These are phyloP conservation scores for Colletotrichum orbiculare DNA, from an alignment of 2,329 filamentous ascomycete genomes.

Conservation along the genomic window DNA sequence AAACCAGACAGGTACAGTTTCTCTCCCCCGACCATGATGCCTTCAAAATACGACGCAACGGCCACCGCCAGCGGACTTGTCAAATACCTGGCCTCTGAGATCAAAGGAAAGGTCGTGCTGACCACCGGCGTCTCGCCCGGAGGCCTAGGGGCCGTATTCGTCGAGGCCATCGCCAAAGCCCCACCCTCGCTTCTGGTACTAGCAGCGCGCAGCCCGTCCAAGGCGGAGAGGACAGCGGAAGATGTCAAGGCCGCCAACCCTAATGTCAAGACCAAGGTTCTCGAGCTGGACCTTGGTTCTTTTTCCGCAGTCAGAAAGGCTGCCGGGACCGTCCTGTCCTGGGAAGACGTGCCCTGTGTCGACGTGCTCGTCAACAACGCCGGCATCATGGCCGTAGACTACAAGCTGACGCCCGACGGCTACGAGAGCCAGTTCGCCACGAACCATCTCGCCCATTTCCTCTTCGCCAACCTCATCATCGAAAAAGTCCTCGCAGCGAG, in stretches of 20 bases:
- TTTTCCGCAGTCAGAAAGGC: constrained; percentile 51
- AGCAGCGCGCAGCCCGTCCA: constrained; percentile 55
- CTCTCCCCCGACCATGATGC: constrained; percentile 2
- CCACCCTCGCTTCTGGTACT: constrained; percentile 56
- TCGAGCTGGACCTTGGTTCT: constrained; percentile 53
- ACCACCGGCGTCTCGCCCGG: constrained; percentile 54
- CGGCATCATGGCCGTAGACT: constrained; percentile 52
- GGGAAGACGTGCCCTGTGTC: constrained; percentile 46
- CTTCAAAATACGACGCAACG: constrained; percentile 11
- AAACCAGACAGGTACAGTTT: neutral
- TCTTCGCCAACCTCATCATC: constrained; percentile 58
- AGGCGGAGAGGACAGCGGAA: constrained; percentile 50
- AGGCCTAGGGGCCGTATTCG: constrained; percentile 50
- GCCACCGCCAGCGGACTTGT: constrained; percentile 42
- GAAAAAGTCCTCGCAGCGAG: constrained; percentile 51
- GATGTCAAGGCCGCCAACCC: constrained; percentile 47
- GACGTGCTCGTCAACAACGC: constrained; percentile 60
- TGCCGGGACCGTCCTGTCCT: constrained; percentile 47
- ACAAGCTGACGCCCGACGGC: constrained; percentile 51
- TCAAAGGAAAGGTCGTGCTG: constrained; percentile 52
- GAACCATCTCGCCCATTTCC: constrained; percentile 59
- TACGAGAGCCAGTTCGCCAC: constrained; percentile 57
- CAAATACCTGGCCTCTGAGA: constrained; percentile 43
- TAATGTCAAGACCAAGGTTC: constrained; percentile 45
- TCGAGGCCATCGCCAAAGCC: constrained; percentile 51